phyloP scores from a whole-genome alignment of 805 yeast species.

The Candida sithepensis region DNA sequence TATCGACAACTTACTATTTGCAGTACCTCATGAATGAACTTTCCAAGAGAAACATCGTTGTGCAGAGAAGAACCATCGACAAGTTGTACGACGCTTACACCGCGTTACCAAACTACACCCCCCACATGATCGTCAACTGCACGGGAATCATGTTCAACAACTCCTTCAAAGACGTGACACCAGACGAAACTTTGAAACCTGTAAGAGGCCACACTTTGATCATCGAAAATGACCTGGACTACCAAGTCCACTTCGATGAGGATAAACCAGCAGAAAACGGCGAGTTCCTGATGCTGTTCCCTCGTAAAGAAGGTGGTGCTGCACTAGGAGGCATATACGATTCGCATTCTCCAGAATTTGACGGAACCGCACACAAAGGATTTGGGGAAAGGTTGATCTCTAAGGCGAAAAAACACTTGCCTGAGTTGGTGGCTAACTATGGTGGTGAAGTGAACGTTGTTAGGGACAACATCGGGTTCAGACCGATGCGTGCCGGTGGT shows the following conservation, averaged over 20 bases:
- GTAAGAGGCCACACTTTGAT: conserved; percentile 59
- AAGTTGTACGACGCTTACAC: conserved; percentile 44
- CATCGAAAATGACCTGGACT: conserved; percentile 42
- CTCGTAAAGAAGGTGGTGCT: conserved; percentile 67
- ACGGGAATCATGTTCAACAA: conserved; percentile 52
- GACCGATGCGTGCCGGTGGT: conserved; percentile 64
- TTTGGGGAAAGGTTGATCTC: conserved; percentile 45
- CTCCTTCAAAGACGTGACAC: conserved; percentile 39
- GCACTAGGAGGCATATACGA: conserved; percentile 54
- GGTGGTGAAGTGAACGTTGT: conserved; percentile 40
- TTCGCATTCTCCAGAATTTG: conserved; percentile 17
- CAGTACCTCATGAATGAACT: conserved; percentile 46
- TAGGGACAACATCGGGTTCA: conserved; percentile 58
- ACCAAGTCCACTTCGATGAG: conserved; percentile 34
- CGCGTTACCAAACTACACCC: conserved; percentile 2
- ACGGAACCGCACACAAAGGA: conserved; percentile 36
- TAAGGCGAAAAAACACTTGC: conserved; percentile 45
- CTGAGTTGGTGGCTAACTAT: conserved; percentile 37
- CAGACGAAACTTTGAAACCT: conserved; percentile 45
- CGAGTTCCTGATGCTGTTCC: conserved; percentile 58
- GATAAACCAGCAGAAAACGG: conserved; percentile 30
- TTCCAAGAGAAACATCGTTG: conserved; percentile 40
- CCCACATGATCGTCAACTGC: conserved; percentile 52
- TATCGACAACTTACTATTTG: conserved; percentile 56
- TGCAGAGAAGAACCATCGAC: conserved; percentile 39